Percentiles rank a stretch among this genome's conserved stretches.
phyloP scores from a whole-genome alignment of 2,329 filamentous ascomycete species.

The Pezicula carpinea region DNA sequence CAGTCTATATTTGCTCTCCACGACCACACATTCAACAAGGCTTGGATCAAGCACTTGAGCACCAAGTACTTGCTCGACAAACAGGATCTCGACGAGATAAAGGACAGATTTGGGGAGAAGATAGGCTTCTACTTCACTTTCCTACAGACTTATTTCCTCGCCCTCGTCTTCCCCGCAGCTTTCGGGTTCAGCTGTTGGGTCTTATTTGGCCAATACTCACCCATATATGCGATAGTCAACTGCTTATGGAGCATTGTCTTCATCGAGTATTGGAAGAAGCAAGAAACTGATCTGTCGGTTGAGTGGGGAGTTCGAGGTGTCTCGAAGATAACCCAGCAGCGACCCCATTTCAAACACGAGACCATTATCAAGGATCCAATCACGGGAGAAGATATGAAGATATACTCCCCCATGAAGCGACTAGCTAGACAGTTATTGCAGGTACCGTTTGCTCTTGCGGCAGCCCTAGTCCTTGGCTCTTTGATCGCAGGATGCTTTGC shows the following conservation, averaged over 20 bases:
- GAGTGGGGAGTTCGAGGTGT: conserved; percentile 87
- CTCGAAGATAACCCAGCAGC: conserved; percentile 71
- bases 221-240: conserved; percentile 71
- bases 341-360: conserved; percentile 76
- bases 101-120: conserved; percentile 73
- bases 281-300: conserved; percentile 79
- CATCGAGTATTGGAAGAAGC: conserved; percentile 94
- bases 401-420: conserved; percentile 59
- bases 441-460: conserved; percentile 72
- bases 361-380: conserved; percentile 72
- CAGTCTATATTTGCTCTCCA: conserved; percentile 75
- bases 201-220: conserved; percentile 79
- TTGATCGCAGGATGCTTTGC: conserved; percentile 85
- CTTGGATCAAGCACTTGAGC: conserved; percentile 72
- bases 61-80: conserved; percentile 64
- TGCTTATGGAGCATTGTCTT: conserved; percentile 87
- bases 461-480: conserved; percentile 67
- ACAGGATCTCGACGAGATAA: conserved; percentile 67
- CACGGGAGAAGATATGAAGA: conserved; percentile 57
- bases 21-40: conserved; percentile 68
- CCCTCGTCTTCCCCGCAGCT: conserved; percentile 74
- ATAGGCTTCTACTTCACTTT: conserved; percentile 97
- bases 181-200: conserved; percentile 76
- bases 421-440: conserved; percentile 60
- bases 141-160: conserved; percentile 82